Evolutionary conservation across 768 basidiomycete genomes (phyloP).

Genomic region (Boletus pseudo-olivaceus): DNA sequence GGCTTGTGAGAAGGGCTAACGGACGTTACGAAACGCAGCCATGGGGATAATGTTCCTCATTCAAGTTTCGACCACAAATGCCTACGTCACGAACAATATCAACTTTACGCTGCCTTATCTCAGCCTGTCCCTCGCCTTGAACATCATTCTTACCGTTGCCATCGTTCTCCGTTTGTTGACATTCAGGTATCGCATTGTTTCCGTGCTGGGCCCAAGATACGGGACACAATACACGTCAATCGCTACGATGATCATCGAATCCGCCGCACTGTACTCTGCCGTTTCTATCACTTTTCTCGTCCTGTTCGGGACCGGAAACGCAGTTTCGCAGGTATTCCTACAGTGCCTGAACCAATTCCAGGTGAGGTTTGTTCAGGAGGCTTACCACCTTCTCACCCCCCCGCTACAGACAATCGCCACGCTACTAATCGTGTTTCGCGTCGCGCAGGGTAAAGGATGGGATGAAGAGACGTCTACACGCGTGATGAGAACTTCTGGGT

Average conservation of each 20-base stretch:
- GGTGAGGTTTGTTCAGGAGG: conserved; percentile 6
- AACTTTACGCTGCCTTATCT: conserved; percentile 25
- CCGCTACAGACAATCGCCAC: conserved; percentile 1
- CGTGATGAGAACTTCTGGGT: not conserved
- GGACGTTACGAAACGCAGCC: not conserved
- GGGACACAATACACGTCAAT: conserved; percentile 30
- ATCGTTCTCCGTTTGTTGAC: conserved; percentile 30
- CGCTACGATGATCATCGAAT: conserved; percentile 36
- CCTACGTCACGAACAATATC: conserved; percentile 5
- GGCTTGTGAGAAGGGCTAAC: not conserved
- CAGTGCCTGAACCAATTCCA: conserved; percentile 28
- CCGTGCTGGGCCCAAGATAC: conserved; percentile 21
- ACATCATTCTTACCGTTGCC: conserved; percentile 31
- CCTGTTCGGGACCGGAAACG: conserved; percentile 18
- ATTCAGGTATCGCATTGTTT: conserved; percentile 11
- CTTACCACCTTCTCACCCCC: not conserved
- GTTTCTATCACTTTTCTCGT: conserved; percentile 30
- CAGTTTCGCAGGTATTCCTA: conserved; percentile 30
- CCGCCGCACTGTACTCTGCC: conserved; percentile 29
- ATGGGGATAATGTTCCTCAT: conserved; percentile 7
- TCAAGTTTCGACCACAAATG: conserved; percentile 12
- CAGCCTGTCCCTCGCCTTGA: conserved; percentile 28
- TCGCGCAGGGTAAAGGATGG: conserved; percentile 10
- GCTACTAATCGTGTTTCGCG: conserved; percentile 8
- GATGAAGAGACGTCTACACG: not conserved